Base-by-base conservation (phyloP, 2,329 filamentous ascomycete species). In the Pestalotiopsis fici region DNA sequence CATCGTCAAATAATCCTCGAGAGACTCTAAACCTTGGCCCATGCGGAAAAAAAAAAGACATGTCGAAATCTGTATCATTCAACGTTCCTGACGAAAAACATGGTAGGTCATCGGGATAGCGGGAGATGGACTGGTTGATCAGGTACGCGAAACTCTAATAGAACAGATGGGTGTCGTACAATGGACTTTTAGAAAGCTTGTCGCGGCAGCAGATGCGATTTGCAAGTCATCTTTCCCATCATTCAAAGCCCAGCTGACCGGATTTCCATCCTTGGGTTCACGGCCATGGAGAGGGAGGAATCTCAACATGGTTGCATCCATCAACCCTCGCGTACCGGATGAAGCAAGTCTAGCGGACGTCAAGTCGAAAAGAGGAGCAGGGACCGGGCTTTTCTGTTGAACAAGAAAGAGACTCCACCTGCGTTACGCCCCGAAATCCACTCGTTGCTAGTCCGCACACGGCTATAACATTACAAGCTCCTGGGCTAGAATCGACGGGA, bases 131-230 rank as follows among this genome's bases (percentile, higher is more conserved):
- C 57, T 15, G 31, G 59, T 27, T 25, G 59, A 62, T 62, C 59
- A 62, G 59, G 59, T 62, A 62, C 59, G 59, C 59, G 59, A 62
- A 50, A 62, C 59, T 28, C 37, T 62, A 50, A 50, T 27, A 28
- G 35, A 62, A n/a, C 21, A 37, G 31, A 62, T 21, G 59, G 35
- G 59, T 47, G n/a, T 21, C 23, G 25, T 23, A 35, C 21, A 62
- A 37, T 23, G 35, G 57, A 31, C 28, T 47, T 62, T 2, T 62
- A 13, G 59, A 28, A 62, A 62, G 59, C 35, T 62, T 50, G 39
- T 62, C 59, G 37, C 59, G 59, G 31, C 31, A 60, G 31, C 25
- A 37, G 28, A 60, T 60, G 27, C 28, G 57, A 60, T 60, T 60
- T 31, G 18, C 25, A 60, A 60, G 31, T 37, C 28, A 4, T 21